Evolutionary conservation across 2,329 filamentous ascomycete species (phyloP).

Genomic region (Grosmannia serpens): DNA sequence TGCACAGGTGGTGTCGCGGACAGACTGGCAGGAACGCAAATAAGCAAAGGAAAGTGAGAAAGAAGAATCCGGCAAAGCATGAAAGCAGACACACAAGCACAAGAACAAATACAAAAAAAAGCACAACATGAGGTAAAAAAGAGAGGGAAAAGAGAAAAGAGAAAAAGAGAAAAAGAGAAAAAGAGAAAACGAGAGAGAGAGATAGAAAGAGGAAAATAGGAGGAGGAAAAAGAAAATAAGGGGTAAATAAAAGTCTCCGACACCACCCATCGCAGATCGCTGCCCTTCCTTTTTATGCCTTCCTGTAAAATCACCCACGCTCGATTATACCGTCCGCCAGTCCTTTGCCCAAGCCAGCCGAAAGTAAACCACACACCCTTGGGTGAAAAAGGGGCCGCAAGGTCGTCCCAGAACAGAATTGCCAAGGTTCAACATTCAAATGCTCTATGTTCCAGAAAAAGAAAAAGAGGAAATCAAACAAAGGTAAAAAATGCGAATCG

Average conservation of each 20-base stretch:
- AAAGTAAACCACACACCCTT: slow-evolving; percentile 7
- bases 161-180: not conserved
- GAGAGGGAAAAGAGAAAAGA: not conserved
- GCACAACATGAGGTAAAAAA: slow-evolving; percentile 2
- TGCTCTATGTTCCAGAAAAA: slow-evolving; percentile 6
- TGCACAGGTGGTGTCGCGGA: not conserved
- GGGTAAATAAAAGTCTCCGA: slow-evolving; percentile 9
- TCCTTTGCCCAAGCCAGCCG: slow-evolving; percentile 11
- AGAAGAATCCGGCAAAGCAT: not conserved
- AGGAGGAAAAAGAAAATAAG: slow-evolving; percentile 9
- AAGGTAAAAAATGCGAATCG: slow-evolving; percentile 10
- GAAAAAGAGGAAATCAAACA: slow-evolving; percentile 2
- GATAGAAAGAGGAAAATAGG: not conserved
- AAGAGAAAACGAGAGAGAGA: slow-evolving; percentile 5
- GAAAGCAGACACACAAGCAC: not conserved
- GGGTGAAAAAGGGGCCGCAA: slow-evolving; percentile 1
- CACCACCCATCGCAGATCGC: slow-evolving; percentile 12
- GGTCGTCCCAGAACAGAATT: slow-evolving; percentile 3
- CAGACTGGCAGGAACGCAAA: not conserved
- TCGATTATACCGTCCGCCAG: slow-evolving; percentile 12
- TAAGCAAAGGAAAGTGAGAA: not conserved
- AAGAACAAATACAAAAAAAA: not conserved
- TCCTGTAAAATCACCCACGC: slow-evolving; percentile 8
- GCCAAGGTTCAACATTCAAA: slow-evolving; percentile 2
- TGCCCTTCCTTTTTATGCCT: slow-evolving; percentile 10